Evolutionary conservation across 148 eudicot species (phyloP), one percentile per base, ranked within the genome.

Genomic region (Chenopodium album): DNA sequence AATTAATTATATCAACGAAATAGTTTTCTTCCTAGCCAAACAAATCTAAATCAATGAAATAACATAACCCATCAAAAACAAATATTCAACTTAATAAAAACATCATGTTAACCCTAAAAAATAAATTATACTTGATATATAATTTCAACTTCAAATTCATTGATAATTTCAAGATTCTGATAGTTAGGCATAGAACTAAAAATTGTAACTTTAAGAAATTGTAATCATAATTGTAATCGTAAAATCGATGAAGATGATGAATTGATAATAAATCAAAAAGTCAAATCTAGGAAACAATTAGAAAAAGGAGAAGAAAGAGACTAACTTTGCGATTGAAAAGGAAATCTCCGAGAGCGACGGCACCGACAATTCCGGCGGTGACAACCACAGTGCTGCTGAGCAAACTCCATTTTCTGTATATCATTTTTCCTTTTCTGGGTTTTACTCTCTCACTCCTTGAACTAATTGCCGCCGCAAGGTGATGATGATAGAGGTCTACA

Each of bases 331-430:
- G 76, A 73, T 4, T 9, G n/a, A 73, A 26, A 9, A 73, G 19
- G 16, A 73, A 20, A 26, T 73, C 48, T 17, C 59, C 60, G 9
- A 73, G 10, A 2, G 14, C 60, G 34, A 73, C 32, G 2, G 60
- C 32, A 19, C 59, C 34, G 1, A 48, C 9, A 34, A 73, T 48
- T 10, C 59, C 76, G 32, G 20, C 50, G 60, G 76, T 73, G 60
- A 22, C 11, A 0, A 73, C 59, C 1, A 34, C 60, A 19, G 76
- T 73, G 76, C 76, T 22, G 76, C 76, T 73, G 14, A 73, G 60
- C 76, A 73, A 47, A 73, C 76, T 73, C 76, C 76, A 73, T 11
- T 73, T 73, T 73, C 76, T 73, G 76, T 48, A 73, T 8, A 73
- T 73, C 76, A 73, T 73, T 44, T 48, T 73, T 4, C 13, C 14